phyloP scores from a whole-genome alignment of 495 filamentous ascomycete species.

The Penicillium waksmanii region DNA sequence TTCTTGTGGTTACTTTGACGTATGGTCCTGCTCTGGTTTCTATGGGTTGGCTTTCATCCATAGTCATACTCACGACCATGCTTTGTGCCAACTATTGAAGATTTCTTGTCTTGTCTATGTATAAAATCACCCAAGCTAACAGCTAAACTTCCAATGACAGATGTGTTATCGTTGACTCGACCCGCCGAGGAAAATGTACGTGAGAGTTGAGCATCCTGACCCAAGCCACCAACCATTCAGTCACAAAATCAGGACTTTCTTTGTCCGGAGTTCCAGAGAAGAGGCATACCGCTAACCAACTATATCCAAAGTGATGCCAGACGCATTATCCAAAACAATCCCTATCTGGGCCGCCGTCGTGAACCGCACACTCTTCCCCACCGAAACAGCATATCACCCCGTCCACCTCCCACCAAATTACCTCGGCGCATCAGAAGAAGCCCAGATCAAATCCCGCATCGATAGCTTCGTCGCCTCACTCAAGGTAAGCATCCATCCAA shows the following conservation, averaged over 20 bases:
- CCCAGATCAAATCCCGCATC: conserved; percentile 74
- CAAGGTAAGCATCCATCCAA: conserved; percentile 37
- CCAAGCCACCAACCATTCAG: neutral
- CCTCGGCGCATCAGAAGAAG: conserved; percentile 73
- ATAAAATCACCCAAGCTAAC: neutral
- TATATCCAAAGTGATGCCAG: conserved; percentile 70
- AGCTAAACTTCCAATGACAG: conserved; percentile 43
- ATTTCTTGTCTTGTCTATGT: too few relatives aligned
- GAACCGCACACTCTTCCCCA: conserved; percentile 78
- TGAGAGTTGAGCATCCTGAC: conserved; percentile 13
- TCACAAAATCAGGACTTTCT: too few relatives aligned
- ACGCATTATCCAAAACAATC: conserved; percentile 89
- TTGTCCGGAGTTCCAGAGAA: conserved; percentile 8
- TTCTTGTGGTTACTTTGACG: neutral
- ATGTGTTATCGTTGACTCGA: conserved; percentile 95
- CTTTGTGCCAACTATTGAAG: too few relatives aligned
- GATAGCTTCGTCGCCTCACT: conserved; percentile 68
- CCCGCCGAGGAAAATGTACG: conserved; percentile 81
- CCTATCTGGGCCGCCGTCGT: conserved; percentile 91
- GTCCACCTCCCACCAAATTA: conserved; percentile 68
- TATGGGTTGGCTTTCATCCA: too few relatives aligned
- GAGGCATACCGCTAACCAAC: neutral
- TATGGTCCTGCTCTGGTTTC: too few relatives aligned
- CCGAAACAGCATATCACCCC: conserved; percentile 45
- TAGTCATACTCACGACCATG: too few relatives aligned